A percentile compares a stretch with the other conserved stretches of the same genome.
Conservation (phyloP, 225 moss, liverwort and hornwort genomes). For the Pseudisothecium myosuroides region DNA sequence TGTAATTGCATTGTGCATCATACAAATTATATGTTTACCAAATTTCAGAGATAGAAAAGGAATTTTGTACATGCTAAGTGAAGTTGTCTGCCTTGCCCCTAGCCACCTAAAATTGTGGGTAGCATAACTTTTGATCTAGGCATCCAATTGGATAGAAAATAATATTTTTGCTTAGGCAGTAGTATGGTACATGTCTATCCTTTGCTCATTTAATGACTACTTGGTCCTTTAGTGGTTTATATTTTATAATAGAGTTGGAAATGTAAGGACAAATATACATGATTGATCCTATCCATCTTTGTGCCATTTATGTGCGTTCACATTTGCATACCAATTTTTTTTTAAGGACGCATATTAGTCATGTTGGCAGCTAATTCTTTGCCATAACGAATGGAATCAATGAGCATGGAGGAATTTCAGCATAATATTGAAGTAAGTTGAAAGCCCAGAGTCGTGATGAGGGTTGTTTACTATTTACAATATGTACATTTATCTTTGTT, state of each 20-base stretch:
- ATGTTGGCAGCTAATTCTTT: rapidly evolving
- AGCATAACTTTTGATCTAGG: not conserved
- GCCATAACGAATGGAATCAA: not conserved
- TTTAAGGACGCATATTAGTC: too few relatives aligned
- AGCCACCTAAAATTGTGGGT: not conserved
- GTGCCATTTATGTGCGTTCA: not conserved
- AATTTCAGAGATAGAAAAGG: not conserved
- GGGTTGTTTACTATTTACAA: too few relatives aligned
- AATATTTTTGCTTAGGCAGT: not conserved
- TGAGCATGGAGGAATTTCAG: too few relatives aligned
- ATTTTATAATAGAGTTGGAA: not conserved
- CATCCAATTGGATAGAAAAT: not conserved
- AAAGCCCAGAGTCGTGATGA: too few relatives aligned
- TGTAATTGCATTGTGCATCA: too few relatives aligned
- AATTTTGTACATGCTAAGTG: not conserved
- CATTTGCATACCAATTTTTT: not conserved
- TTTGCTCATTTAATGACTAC: not conserved
- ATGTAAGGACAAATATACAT: not conserved
- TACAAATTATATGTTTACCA: not conserved
- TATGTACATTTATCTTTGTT: too few relatives aligned
- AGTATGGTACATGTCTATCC: not conserved
- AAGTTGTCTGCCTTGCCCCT: not conserved
- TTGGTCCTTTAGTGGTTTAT: not conserved
- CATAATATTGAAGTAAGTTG: too few relatives aligned
- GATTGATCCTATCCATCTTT: not conserved